Evolutionary conservation across 2,329 filamentous ascomycete genomes (phyloP), one percentile per base, ranked within the genome.

Genomic region (Xylaria sp.): DNA sequence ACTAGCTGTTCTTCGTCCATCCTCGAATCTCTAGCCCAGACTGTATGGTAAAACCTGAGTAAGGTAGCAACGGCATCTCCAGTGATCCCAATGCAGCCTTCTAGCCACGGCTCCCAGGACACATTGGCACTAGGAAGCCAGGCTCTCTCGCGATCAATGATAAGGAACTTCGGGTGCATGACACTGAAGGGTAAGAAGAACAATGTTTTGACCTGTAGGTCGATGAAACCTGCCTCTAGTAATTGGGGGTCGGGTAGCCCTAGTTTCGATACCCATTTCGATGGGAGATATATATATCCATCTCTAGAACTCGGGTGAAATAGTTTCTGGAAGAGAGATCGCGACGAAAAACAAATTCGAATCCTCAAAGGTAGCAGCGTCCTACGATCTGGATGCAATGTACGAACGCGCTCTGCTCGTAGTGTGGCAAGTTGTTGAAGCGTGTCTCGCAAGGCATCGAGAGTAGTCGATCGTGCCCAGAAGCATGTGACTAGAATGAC

Each of bases 71-170:
- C 86, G 0, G 89, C 80, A 0, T 82, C 79, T 0, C 91, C 91
- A 6, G 81, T 80, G 11, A 94, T 76, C 57, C 87, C 86, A 3
- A 94, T 78, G 59, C 89, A 92, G 0, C 89, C 90, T 74, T 96
- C 92, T 25, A 94, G 89, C 92, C 92, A 96, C n/a, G 86, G 77
- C 75, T 95, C 92, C 90, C 90, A 95, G 71, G 90, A 93, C 4
- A 96, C 86, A 69, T 96, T 96, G 75, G 91, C 94, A 69, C 89
- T 92, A 0, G 92, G 92, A 9, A 95, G 75, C 70, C 89, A 89
- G 0, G 89, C 89, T 2, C 78, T 81, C 33, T 79, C 75, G 0
- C 89, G 83, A 73, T 96, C 92, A 1, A 94, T 76, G 14, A 95
- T 82, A 38, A 94, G 82, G 69, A 92, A 94, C 71, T 96, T 96